These are phyloP conservation scores for Microbotryum intermedium DNA, from an alignment of 1,284 basidiomycete species.

Conservation along the genomic window DNA sequence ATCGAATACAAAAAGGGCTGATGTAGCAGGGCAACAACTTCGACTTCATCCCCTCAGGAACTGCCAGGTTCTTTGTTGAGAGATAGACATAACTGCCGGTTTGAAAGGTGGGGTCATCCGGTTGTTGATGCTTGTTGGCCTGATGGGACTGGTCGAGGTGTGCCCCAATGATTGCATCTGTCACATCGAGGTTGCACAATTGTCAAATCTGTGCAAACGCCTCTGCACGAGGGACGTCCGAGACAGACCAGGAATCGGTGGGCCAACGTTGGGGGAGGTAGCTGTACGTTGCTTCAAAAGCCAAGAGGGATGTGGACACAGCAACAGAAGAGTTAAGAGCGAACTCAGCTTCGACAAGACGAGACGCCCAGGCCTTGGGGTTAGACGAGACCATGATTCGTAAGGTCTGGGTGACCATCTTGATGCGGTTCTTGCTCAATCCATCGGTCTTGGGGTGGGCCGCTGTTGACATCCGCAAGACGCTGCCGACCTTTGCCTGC, in stretches of 20 bases:
- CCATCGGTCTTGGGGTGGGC: constrained; percentile 35
- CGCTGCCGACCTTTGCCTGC: constrained; percentile 37
- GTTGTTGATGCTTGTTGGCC: not conserved
- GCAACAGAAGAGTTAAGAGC: constrained; percentile 1
- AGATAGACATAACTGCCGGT: constrained; percentile 3
- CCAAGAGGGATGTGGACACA: not conserved
- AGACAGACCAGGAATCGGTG: not conserved
- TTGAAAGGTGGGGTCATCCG: not conserved
- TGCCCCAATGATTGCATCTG: constrained; percentile 7
- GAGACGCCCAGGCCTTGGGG: constrained; percentile 15
- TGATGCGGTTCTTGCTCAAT: constrained; percentile 31
- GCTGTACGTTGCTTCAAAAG: constrained; percentile 4
- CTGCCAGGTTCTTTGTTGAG: not conserved
- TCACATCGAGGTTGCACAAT: not conserved
- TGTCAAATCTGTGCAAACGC: not conserved
- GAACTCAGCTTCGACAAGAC: not conserved
- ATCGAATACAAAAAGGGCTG: not conserved
- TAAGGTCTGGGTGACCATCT: constrained; percentile 25
- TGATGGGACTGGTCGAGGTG: constrained; percentile 1
- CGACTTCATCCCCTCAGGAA: not conserved
- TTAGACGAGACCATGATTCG: constrained; percentile 12
- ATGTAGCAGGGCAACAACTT: constrained; percentile 3
- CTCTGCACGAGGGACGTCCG: not conserved
- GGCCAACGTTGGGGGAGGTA: constrained; percentile 5
- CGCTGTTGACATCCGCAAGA: constrained; percentile 35